phyloP scores from a whole-genome alignment of 2,329 filamentous ascomycete species.

The Neonectria sp. region DNA sequence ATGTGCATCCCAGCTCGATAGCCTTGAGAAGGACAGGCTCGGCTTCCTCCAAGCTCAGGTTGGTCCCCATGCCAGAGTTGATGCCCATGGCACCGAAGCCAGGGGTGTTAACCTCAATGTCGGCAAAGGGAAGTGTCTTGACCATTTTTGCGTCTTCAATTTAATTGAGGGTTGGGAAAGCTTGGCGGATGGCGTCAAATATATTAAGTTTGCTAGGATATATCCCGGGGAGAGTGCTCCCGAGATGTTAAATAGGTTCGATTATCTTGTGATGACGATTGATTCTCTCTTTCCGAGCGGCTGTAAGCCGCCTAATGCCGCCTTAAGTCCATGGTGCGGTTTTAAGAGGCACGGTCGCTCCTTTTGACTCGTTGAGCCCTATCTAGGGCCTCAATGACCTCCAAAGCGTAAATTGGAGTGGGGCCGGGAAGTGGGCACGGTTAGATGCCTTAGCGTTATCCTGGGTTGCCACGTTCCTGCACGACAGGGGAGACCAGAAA shows the following conservation, averaged over 20 bases:
- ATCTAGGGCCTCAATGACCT: background rate
- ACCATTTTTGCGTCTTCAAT: background rate
- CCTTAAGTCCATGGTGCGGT: background rate
- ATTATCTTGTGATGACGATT: background rate
- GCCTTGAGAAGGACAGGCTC: background rate
- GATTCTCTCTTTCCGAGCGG: background rate
- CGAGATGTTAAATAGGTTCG: constrained; percentile 1
- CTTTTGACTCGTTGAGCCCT: background rate
- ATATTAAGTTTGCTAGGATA: background rate
- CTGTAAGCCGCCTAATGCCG: constrained; percentile 1
- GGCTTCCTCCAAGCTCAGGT: constrained; percentile 2
- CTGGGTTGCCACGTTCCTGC: background rate
- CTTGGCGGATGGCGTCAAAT: background rate
- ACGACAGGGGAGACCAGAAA: constrained; percentile 1
- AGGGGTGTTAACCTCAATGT: constrained; percentile 1
- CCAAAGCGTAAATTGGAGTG: constrained; percentile 1
- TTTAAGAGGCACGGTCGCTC: background rate
- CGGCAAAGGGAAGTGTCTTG: background rate
- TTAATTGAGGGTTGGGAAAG: background rate
- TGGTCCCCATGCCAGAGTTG: constrained; percentile 2
- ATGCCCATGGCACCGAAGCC: constrained; percentile 5
- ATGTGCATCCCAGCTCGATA: constrained; percentile 4
- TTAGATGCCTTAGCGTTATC: constrained; percentile 1
- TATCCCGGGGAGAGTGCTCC: background rate
- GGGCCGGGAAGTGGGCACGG: constrained; percentile 1